Evolutionary conservation across 441 rosid genomes (phyloP).

Genomic region (Sinapis alba): DNA sequence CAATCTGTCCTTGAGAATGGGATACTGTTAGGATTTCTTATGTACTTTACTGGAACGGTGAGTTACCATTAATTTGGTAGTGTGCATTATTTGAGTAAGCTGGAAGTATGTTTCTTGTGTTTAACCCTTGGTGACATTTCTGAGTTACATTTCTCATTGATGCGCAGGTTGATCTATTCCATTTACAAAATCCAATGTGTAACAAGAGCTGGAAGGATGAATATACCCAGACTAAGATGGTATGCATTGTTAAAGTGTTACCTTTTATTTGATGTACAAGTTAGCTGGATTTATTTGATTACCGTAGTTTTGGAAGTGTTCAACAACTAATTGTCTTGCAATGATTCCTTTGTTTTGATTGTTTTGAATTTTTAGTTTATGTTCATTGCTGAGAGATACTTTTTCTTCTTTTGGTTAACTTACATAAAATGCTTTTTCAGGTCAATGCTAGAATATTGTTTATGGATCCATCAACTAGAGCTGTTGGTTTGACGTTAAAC

Average conservation of each 20-base stretch:
- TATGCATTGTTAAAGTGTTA: constrained; percentile 24
- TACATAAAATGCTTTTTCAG: constrained; percentile 43
- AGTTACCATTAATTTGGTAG: constrained; percentile 42
- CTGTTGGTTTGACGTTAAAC: constrained; percentile 93
- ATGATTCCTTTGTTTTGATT: background rate
- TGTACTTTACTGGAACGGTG: constrained; percentile 96
- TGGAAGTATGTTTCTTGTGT: constrained; percentile 1
- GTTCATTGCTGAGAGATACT: background rate
- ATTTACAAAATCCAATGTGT: constrained; percentile 67
- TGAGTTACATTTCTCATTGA: constrained; percentile 29
- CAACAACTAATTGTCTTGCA: background rate
- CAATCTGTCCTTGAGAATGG: constrained; percentile 96
- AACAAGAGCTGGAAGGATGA: constrained; percentile 82
- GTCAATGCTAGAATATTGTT: constrained; percentile 92
- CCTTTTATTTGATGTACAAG: background rate
- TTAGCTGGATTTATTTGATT: background rate
- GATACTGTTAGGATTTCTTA: constrained; percentile 82
- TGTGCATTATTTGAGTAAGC: constrained; percentile 21
- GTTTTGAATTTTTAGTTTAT: constrained; percentile 7
- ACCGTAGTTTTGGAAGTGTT: constrained; percentile 4
- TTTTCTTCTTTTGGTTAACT: background rate
- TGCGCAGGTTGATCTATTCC: constrained; percentile 84
- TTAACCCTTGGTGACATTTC: background rate
- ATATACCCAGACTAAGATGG: constrained; percentile 79
- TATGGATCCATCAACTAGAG: constrained; percentile 93